A percentile compares a stretch with the other conserved stretches of the same genome.
phyloP scores from a whole-genome alignment of 192 early-diverging fungal species.

The Glomus cerebriforme region DNA sequence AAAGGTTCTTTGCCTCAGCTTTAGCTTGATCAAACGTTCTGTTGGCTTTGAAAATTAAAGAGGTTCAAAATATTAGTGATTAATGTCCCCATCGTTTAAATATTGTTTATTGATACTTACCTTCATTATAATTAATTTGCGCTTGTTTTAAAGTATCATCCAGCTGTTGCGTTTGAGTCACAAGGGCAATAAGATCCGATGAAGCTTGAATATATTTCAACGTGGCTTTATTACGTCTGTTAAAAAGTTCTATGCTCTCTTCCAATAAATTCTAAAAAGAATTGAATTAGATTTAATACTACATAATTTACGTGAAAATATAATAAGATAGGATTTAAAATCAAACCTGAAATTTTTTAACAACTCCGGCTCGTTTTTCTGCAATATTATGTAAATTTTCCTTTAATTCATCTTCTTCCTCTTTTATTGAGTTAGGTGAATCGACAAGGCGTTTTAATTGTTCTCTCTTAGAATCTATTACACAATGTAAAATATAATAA shows the following conservation, averaged over 20 bases:
- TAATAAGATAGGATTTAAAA: too few species aligned
- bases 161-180: constrained; percentile 37
- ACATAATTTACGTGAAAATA: constrained; percentile 12
- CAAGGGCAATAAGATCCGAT: constrained; percentile 33
- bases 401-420: constrained; percentile 36
- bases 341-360: constrained; percentile 36
- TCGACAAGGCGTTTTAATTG: constrained; percentile 1
- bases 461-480: constrained; percentile 20
- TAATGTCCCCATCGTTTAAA: not conserved
- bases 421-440: not conserved
- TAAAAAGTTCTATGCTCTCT: constrained; percentile 34
- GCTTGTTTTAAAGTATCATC: constrained; percentile 47
- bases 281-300: not conserved
- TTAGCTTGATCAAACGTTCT: constrained; percentile 50
- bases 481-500: not conserved
- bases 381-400: constrained; percentile 22
- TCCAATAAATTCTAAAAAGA: constrained; percentile 27
- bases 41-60: constrained; percentile 36
- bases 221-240: constrained; percentile 35
- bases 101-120: constrained; percentile 32
- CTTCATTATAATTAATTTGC: constrained; percentile 32
- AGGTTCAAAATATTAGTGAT: not conserved
- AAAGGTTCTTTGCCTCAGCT: constrained; percentile 39
- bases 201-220: constrained; percentile 39
- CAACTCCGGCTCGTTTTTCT: constrained; percentile 27